Percentiles rank a stretch among this genome's conserved stretches.
These are phyloP conservation scores for Ambrosia artemisiifolia DNA, from an alignment of 129 eudicot genomes.

Conservation along the genomic window DNA sequence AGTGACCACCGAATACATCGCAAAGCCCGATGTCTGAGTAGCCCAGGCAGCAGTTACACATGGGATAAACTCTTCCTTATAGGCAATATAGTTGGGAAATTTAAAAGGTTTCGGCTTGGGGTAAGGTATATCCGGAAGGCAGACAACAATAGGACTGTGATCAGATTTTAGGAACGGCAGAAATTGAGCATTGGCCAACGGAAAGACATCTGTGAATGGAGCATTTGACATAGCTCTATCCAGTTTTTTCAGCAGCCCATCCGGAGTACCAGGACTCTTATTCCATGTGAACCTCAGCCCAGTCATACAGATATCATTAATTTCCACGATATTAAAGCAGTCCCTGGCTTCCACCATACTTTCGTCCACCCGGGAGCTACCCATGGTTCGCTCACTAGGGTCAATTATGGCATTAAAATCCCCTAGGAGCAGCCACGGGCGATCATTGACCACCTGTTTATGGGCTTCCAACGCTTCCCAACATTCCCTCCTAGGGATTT, in stretches of 20 bases:
- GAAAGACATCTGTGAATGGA: background rate
- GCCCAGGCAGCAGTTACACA: background rate
- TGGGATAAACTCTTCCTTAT: background rate
- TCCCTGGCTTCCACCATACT: background rate
- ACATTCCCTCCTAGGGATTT: background rate
- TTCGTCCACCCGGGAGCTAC: background rate
- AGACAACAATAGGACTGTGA: background rate
- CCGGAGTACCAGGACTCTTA: background rate
- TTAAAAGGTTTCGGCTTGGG: background rate
- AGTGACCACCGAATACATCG: background rate
- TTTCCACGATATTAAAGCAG: background rate
- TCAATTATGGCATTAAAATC: background rate
- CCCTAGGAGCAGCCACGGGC: background rate
- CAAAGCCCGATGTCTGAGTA: accelerated
- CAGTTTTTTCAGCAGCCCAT: background rate
- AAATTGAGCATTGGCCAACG: background rate
- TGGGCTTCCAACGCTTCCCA: background rate
- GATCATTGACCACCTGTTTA: background rate
- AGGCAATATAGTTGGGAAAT: background rate
- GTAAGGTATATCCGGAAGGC: accelerated
- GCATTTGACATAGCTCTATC: background rate
- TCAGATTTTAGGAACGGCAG: background rate
- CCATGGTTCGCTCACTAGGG: background rate
- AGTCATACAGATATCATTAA: background rate
- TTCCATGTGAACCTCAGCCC: background rate